phyloP scores from a whole-genome alignment of 2,329 filamentous ascomycete species.

The Xylaria sp. region DNA sequence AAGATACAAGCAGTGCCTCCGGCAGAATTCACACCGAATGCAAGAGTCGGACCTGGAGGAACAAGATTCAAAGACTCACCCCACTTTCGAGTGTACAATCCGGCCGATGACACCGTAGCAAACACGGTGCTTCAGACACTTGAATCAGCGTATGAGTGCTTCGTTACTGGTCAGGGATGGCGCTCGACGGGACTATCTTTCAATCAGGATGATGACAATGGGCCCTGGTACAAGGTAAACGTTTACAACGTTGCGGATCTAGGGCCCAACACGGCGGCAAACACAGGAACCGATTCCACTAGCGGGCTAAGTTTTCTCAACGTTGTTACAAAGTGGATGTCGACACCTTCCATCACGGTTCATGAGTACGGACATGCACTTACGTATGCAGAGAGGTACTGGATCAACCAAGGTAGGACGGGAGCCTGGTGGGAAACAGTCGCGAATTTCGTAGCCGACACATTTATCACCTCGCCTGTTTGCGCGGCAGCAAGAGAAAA shows the following conservation, averaged over 20 bases:
- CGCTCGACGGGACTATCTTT: constrained; percentile 53
- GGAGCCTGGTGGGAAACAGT: constrained; percentile 63
- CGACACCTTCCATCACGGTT: constrained; percentile 54
- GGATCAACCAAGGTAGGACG: constrained; percentile 57
- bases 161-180: constrained; percentile 52
- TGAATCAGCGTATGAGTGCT: constrained; percentile 58
- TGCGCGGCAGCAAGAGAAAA: constrained; percentile 53
- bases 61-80: constrained; percentile 49
- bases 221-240: constrained; percentile 59
- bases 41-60: constrained; percentile 47
- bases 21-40: constrained; percentile 44
- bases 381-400: constrained; percentile 56
- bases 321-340: constrained; percentile 54
- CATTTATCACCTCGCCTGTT: constrained; percentile 56
- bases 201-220: constrained; percentile 48
- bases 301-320: constrained; percentile 56
- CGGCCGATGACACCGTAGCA: constrained; percentile 45
- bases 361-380: constrained; percentile 62
- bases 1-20: constrained; percentile 36
- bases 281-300: constrained; percentile 53
- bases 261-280: constrained; percentile 52
- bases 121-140: constrained; percentile 52
- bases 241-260: constrained; percentile 54
- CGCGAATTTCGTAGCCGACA: constrained; percentile 61
- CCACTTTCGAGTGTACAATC: constrained; percentile 54